Evolutionary conservation across 371 early-diverging fungal genomes (phyloP), one percentile per base, ranked within the genome.

Genomic region (Paraphysoderma sedebokerense): DNA sequence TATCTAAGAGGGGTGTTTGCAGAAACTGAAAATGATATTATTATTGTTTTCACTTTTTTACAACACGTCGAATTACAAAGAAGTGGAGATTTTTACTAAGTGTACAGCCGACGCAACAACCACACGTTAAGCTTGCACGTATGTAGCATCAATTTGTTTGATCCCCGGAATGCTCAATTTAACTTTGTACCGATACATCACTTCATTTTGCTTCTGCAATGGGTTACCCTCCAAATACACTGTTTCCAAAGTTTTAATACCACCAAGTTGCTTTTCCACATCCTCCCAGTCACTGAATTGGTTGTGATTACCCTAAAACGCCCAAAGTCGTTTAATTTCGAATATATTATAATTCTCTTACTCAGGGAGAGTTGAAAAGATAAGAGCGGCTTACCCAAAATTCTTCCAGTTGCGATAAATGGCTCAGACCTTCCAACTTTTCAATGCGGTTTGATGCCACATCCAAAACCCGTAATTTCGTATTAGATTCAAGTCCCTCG

Each of bases 201-300:
- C 70, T 11, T 73, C 72, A 50, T 77, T 75, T 6, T 72, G 60
- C 20, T 60, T 65, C 60, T 97, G 88, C 61, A 87, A 47, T 2
- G 95, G 98, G 54, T 93, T 97, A 36, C 87, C 84, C 65, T 97
- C 98, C 22, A 95, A 67, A 61, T 97, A 97, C 5, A 95, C 82
- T 0, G 96, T 93, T 23, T 65, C 59, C 29, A 90, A 61, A 0
- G 74, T 62, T 29, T 60, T 50, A 32, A 82, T 68, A 5, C 67
- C 50, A 13, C 63, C 69, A n/a, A 90, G 67, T 59, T 85, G 74
- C 2, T 50, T 35, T 47, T 87, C 79, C 31, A 93, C 60, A 49
- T 84, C 79, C n/a, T 75, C 76, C 54, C 84, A 86, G 15, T 76
- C 73, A 24, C 70, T 70, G 38, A 97, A 65, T 52, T 72, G 44